Percentiles rank a stretch among this genome's conserved stretches.
Conservation (phyloP, 139 green algal genomes). For the Tetraselmis chui region DNA sequence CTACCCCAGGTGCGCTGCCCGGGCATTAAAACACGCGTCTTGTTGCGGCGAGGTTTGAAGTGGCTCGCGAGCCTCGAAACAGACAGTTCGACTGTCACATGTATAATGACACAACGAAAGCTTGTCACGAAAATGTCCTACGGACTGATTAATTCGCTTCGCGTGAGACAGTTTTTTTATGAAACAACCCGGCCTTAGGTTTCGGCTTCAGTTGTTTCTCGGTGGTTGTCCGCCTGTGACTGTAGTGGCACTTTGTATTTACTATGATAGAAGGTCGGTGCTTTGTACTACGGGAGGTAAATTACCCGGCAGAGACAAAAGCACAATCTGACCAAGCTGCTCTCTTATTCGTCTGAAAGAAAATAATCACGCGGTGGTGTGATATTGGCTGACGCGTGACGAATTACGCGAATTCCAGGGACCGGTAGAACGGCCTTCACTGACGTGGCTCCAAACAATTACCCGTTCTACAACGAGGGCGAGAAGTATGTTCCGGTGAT, state of each 20-base stretch:
- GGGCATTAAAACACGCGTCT: not conserved
- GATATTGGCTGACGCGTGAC: not conserved
- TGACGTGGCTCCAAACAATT: constrained; percentile 81
- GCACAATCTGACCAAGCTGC: not conserved
- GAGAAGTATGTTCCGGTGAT: constrained; percentile 76
- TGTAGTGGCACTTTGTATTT: not conserved
- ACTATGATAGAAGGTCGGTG: not conserved
- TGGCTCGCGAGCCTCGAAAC: no score
- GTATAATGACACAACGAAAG: not conserved
- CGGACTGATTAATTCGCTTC: not conserved
- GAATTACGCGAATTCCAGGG: constrained; percentile 33
- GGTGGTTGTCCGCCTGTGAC: no score
- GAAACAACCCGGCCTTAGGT: no score
- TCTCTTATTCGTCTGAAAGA: not conserved
- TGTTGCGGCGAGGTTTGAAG: not conserved
- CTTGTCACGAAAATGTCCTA: not conserved
- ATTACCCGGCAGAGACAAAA: not conserved
- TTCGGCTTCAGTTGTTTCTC: no score
- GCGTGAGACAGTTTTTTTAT: not conserved
- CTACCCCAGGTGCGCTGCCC: constrained; percentile 48
- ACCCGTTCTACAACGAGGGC: constrained; percentile 76
- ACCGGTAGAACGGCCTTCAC: constrained; percentile 70
- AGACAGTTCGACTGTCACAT: no score
- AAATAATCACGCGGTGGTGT: not conserved
- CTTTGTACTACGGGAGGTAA: not conserved